These are phyloP conservation scores for Friedmanniomyces simplex DNA, from an alignment of 495 filamentous ascomycete genomes.

Conservation along the genomic window DNA sequence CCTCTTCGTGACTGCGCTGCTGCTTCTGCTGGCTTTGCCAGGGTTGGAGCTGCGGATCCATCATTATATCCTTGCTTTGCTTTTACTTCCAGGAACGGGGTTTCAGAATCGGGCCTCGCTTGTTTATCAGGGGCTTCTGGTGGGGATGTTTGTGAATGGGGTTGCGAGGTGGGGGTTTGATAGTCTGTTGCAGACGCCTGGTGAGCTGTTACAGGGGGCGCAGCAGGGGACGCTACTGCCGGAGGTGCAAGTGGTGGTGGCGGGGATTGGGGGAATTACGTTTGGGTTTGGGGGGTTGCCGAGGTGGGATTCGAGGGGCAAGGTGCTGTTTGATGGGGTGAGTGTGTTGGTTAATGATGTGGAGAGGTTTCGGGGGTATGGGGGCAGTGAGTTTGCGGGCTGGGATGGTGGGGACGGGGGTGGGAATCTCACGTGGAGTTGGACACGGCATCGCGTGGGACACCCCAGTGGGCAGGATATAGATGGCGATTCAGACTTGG, in stretches of 20 bases:
- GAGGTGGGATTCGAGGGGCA: not conserved
- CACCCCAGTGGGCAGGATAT: not conserved
- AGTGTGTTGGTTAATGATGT: slow-evolving; percentile 85
- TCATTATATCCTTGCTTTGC: slow-evolving; percentile 81
- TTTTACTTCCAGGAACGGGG: slow-evolving; percentile 71
- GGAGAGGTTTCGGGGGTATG: slow-evolving; percentile 44
- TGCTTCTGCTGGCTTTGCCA: slow-evolving; percentile 56
- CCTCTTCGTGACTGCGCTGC: slow-evolving; percentile 34
- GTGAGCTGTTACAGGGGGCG: slow-evolving; percentile 54
- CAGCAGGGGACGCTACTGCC: slow-evolving; percentile 57
- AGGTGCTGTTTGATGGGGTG: slow-evolving; percentile 50
- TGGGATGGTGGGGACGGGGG: slow-evolving; percentile 11
- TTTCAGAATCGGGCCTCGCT: slow-evolving; percentile 71
- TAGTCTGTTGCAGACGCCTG: slow-evolving; percentile 74
- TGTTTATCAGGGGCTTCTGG: slow-evolving; percentile 74
- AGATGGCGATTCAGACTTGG: slow-evolving; percentile 21
- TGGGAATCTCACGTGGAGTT: slow-evolving; percentile 18
- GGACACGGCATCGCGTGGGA: slow-evolving; percentile 4
- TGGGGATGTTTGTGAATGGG: slow-evolving; percentile 88
- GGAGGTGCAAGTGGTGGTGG: slow-evolving; percentile 38
- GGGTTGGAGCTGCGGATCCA: slow-evolving; percentile 84
- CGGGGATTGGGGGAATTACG: slow-evolving; percentile 34
- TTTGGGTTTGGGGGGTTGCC: slow-evolving; percentile 42
- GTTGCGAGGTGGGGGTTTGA: slow-evolving; percentile 91
- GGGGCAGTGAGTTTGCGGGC: slow-evolving; percentile 16